A percentile compares a stretch with the other conserved stretches of the same genome.
These are phyloP conservation scores for Fagopyrum esculentum DNA, from an alignment of 148 eudicot species.

Conservation along the genomic window DNA sequence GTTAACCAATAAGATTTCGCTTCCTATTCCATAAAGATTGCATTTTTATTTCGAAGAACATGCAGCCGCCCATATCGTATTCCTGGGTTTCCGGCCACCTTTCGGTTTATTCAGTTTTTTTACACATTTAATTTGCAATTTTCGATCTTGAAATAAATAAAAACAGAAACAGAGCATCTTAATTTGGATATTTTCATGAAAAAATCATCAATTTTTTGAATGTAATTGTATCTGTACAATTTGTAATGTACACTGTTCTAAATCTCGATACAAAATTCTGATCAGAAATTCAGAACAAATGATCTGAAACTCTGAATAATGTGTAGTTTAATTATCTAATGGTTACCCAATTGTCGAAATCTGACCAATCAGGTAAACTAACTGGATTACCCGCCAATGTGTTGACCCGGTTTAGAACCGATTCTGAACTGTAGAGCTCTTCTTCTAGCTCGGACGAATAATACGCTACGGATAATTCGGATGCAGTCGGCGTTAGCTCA, in stretches of 20 bases:
- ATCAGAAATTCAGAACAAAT: neutral
- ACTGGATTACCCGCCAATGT: neutral
- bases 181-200: neutral
- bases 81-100: neutral
- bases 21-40: neutral
- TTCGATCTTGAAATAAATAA: neutral
- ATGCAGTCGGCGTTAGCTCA: constrained; percentile 24
- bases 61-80: neutral
- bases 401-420: constrained; percentile 6
- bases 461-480: neutral
- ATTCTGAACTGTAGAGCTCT: constrained; percentile 17
- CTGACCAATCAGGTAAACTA: constrained; percentile 12
- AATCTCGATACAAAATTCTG: constrained; percentile 1
- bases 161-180: neutral
- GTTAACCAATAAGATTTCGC: neutral
- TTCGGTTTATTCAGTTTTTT: neutral
- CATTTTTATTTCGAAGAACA: neutral
- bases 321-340: neutral
- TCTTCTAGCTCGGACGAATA: constrained; percentile 10
- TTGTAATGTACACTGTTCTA: neutral
- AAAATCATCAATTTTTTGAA: neutral
- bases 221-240: neutral
- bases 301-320: neutral
- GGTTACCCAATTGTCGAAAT: neutral
- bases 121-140: neutral